A percentile compares a stretch with the other conserved stretches of the same genome.
phyloP scores from a whole-genome alignment of 2,329 filamentous ascomycete genomes.

The Kalmusia sp. region DNA sequence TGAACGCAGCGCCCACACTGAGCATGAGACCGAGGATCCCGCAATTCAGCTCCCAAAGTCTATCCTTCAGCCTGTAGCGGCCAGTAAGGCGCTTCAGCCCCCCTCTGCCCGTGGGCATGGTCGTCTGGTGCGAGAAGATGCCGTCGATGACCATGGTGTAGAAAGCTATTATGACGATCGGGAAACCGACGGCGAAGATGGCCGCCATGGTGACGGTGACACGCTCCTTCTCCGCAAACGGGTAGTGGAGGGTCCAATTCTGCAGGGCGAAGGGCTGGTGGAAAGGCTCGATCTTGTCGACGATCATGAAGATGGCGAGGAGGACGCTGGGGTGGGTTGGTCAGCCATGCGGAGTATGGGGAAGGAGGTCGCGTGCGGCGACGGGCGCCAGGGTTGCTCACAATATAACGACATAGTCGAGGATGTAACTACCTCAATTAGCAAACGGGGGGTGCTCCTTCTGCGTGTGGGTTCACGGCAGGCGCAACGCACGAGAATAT shows the following conservation, averaged over 20 bases:
- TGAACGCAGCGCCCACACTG: slow-evolving; percentile 62
- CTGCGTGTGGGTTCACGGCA: neutral
- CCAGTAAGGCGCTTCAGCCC: slow-evolving; percentile 49
- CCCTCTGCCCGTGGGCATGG: slow-evolving; percentile 32
- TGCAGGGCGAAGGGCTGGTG: slow-evolving; percentile 64
- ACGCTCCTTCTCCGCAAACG: slow-evolving; percentile 62
- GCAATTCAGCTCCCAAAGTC: slow-evolving; percentile 69
- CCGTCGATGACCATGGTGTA: slow-evolving; percentile 67
- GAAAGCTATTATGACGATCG: slow-evolving; percentile 59
- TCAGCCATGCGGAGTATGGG: slow-evolving; percentile 18
- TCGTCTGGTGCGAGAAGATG: slow-evolving; percentile 59
- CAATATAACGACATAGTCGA: slow-evolving; percentile 67
- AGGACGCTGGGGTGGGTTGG: slow-evolving; percentile 53
- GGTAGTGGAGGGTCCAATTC: slow-evolving; percentile 65
- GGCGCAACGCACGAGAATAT: slow-evolving; percentile 58
- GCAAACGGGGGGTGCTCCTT: slow-evolving; percentile 9
- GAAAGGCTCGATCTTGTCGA: slow-evolving; percentile 62
- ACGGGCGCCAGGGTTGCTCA: slow-evolving; percentile 41
- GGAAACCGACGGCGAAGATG: slow-evolving; percentile 57
- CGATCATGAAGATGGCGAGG: slow-evolving; percentile 58
- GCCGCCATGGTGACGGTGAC: slow-evolving; percentile 59
- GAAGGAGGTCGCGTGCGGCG: slow-evolving; percentile 45
- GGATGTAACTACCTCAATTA: slow-evolving; percentile 57
- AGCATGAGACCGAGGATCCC: slow-evolving; percentile 64
- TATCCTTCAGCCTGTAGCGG: slow-evolving; percentile 60